Percentiles rank a stretch among this genome's conserved stretches.
Evolutionary conservation across 2,329 filamentous ascomycete species (phyloP).

Genomic region (Chrysosporium queenslandicum): DNA sequence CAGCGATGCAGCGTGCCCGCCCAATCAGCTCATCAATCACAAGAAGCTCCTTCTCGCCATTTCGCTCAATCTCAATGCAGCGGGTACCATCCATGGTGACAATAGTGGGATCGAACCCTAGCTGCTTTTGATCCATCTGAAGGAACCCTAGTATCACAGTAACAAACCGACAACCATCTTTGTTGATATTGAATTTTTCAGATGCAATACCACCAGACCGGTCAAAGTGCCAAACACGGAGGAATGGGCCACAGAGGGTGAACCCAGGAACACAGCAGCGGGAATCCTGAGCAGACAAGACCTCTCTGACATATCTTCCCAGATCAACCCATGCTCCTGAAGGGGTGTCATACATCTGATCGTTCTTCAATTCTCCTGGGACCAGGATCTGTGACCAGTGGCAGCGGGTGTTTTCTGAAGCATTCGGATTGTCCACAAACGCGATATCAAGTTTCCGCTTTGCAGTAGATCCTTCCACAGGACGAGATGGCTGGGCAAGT

Average conservation of each 20-base stretch:
- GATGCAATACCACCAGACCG: not conserved
- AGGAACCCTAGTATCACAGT: not conserved
- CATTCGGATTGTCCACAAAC: not conserved
- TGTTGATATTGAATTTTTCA: not conserved
- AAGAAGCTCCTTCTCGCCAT: too few species aligned
- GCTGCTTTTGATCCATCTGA: too few species aligned
- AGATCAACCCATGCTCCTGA: not conserved
- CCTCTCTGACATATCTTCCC: not conserved
- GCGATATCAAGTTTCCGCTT: constrained; percentile 2
- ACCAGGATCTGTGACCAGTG: constrained; percentile 37
- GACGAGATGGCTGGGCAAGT: not conserved
- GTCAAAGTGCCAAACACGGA: too few species aligned
- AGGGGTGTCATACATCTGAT: not conserved
- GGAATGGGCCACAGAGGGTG: too few species aligned
- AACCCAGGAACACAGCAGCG: too few species aligned
- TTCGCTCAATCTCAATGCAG: too few species aligned
- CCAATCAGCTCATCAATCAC: too few species aligned
- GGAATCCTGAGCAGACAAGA: not conserved
- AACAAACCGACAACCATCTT: not conserved
- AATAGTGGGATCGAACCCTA: too few species aligned
- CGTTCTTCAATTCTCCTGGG: not conserved
- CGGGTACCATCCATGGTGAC: too few species aligned
- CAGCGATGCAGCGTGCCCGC: too few species aligned
- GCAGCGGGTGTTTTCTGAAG: constrained; percentile 23
- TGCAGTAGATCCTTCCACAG: not conserved